Percentiles rank a stretch among this genome's conserved stretches.
Conservation (phyloP, 2,329 filamentous ascomycete genomes). For the Teratosphaeria destructans region DNA sequence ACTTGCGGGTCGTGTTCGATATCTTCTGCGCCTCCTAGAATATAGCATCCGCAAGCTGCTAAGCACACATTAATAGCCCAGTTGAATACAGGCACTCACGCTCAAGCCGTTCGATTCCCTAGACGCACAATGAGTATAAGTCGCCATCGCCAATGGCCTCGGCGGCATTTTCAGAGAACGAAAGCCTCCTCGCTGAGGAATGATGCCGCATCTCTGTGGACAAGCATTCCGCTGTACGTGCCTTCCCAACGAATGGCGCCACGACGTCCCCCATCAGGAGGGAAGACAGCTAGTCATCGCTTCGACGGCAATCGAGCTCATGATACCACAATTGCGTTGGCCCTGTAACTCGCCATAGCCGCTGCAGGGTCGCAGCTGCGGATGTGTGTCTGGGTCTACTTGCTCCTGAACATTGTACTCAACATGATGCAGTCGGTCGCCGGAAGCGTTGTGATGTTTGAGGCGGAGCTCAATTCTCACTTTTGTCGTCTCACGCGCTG, state of each 20-base stretch:
- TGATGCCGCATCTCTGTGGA: background rate
- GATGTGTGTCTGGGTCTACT: background rate
- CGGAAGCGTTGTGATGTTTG: background rate
- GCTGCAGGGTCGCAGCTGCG: background rate
- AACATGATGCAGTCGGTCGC: no score
- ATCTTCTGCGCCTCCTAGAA: background rate
- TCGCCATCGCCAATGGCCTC: background rate
- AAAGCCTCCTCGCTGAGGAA: background rate
- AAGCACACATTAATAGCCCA: background rate
- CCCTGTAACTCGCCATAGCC: background rate
- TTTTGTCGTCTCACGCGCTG: background rate
- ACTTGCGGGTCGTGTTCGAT: background rate
- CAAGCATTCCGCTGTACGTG: background rate
- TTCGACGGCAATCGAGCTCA: background rate
- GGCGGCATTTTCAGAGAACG: background rate
- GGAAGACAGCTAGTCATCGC: background rate
- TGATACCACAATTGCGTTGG: background rate
- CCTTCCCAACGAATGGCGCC: background rate
- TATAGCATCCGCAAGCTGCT: no score
- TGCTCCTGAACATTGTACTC: no score
- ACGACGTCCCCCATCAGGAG: background rate
- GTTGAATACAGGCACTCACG: background rate
- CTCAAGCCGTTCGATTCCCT: background rate
- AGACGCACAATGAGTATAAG: background rate
- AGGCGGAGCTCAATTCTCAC: background rate